Conservation (phyloP, 371 early-diverging fungal species). For the Blakeslea trispora region DNA sequence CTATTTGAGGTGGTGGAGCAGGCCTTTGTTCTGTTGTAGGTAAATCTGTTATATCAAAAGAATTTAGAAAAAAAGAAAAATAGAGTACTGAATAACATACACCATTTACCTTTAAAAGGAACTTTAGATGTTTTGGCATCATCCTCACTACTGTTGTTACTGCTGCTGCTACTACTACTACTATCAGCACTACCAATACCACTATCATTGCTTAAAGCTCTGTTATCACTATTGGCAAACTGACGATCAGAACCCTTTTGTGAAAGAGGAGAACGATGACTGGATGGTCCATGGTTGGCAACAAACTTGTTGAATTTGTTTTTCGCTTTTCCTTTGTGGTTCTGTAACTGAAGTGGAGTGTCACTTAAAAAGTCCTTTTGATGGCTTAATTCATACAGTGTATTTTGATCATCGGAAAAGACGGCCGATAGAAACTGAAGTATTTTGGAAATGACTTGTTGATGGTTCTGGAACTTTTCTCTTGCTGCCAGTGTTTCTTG, state of each 20-base stretch:
- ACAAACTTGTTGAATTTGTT: no score
- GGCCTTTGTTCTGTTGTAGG: no score
- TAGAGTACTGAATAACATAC: no score
- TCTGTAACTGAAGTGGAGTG: no score
- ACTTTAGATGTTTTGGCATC: conserved; percentile 1
- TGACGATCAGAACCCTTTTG: no score
- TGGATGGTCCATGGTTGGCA: no score
- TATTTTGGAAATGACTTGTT: conserved; percentile 88
- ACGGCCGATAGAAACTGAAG: conserved; percentile 75
- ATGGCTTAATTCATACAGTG: conserved; percentile 4
- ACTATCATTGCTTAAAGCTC: not conserved
- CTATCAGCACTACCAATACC: conserved; percentile 17
- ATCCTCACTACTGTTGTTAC: conserved; percentile 18
- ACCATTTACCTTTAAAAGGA: no score
- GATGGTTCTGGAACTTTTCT: conserved; percentile 79
- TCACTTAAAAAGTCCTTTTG: not conserved
- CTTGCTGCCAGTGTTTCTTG: conserved; percentile 71
- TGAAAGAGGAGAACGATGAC: no score
- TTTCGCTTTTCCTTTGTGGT: no score
- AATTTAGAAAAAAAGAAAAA: no score
- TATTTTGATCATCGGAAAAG: conserved; percentile 29
- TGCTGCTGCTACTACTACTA: conserved; percentile 19
- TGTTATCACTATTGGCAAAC: not conserved
- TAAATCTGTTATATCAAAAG: no score
- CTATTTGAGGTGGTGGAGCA: no score